phyloP scores from a whole-genome alignment of 2,329 filamentous ascomycete genomes.

The Ophiostoma ulmi region DNA sequence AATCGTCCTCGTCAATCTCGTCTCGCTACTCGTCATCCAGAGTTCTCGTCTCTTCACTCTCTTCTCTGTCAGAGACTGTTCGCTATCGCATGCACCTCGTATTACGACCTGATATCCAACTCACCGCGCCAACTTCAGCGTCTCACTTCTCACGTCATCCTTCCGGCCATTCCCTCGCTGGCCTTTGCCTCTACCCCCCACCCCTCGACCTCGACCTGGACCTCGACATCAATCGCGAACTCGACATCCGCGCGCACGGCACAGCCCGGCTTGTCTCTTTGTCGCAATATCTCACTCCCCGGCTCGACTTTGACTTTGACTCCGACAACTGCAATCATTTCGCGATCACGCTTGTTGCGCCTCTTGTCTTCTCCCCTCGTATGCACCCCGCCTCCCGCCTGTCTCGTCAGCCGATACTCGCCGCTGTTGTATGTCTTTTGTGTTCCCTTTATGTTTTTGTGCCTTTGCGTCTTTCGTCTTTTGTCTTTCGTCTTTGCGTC shows the following conservation, averaged over 20 bases:
- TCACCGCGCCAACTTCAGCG: neutral
- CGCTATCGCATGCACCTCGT: neutral
- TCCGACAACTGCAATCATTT: neutral
- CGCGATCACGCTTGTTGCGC: neutral
- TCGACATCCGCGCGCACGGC: neutral
- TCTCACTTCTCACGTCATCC: neutral
- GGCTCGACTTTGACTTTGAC: neutral
- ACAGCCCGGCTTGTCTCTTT: neutral
- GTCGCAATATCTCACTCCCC: neutral
- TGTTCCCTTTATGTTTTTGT: neutral
- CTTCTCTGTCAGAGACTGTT: neutral
- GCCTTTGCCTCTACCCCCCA: neutral
- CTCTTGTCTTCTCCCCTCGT: neutral
- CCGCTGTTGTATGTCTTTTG: neutral
- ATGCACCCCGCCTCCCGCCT: constrained; percentile 1
- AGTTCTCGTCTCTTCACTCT: too few relatives aligned
- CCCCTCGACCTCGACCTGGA: neutral
- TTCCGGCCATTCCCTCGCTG: neutral
- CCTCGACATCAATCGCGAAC: neutral
- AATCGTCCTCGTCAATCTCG: neutral
- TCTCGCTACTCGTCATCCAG: too few relatives aligned
- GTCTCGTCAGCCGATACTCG: neutral
- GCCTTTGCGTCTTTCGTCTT: neutral
- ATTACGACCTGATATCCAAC: neutral
- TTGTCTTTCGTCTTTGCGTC: neutral